These are phyloP conservation scores for Rhytidiadelphus loreus DNA, from an alignment of 225 moss, liverwort and hornwort species.

Conservation along the genomic window DNA sequence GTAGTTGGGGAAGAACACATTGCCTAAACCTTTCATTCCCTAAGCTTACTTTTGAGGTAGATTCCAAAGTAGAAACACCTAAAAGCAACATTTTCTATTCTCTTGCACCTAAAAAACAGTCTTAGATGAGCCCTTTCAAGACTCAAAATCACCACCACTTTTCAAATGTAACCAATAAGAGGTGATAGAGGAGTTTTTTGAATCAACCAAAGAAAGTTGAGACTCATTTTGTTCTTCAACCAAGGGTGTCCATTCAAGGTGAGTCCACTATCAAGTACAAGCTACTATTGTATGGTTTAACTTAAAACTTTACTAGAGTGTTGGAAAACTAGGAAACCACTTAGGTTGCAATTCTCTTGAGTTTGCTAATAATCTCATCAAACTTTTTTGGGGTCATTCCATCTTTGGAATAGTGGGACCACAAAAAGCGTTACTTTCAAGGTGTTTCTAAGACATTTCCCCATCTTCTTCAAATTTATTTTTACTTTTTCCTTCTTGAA, in stretches of 20 bases:
- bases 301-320: neutral
- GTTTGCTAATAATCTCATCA: neutral
- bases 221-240: neutral
- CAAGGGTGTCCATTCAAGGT: too few species aligned
- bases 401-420: too few species aligned
- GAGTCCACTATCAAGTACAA: neutral
- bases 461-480: neutral
- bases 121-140: too few species aligned
- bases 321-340: rapidly evolving
- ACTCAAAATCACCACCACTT: neutral
- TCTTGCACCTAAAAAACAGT: too few species aligned
- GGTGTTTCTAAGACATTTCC: neutral
- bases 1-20: neutral
- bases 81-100: too few species aligned
- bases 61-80: neutral
- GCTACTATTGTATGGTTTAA: neutral
- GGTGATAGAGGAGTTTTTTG: neutral
- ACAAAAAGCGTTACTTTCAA: neutral
- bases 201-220: neutral
- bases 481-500: too few species aligned
- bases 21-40: neutral
- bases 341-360: too few species aligned
- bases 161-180: neutral
- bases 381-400: neutral
- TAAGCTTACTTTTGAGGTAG: neutral